These are phyloP conservation scores for Lentithecium fluviatile DNA, from an alignment of 495 filamentous ascomycete genomes.

Conservation along the genomic window DNA sequence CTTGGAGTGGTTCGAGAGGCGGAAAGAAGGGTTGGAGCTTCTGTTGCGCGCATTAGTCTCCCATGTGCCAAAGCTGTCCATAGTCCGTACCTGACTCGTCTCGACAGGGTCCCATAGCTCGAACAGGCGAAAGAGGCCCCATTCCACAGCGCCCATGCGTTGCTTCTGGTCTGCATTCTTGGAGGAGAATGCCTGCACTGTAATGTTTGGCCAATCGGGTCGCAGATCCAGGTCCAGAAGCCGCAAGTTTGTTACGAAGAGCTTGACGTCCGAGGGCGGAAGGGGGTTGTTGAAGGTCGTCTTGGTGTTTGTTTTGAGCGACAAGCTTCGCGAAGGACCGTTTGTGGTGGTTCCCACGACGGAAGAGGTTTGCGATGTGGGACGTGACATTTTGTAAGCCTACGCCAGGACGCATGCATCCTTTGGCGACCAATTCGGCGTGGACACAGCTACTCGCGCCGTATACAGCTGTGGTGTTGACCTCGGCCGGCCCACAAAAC, in stretches of 20 bases:
- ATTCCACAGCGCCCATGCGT: constrained; percentile 77
- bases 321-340: constrained; percentile 28
- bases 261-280: constrained; percentile 55
- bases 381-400: constrained; percentile 22
- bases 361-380: constrained; percentile 24
- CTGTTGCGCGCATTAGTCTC: constrained; percentile 42
- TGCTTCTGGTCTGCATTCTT: constrained; percentile 68
- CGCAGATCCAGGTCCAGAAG: constrained; percentile 73
- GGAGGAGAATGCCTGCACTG: constrained; percentile 60
- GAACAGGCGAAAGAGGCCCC: constrained; percentile 80
- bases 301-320: constrained; percentile 30
- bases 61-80: neutral
- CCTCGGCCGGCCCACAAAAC: constrained; percentile 3
- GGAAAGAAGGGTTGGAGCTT: constrained; percentile 90
- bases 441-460: neutral
- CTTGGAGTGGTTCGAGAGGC: constrained; percentile 80
- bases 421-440: neutral
- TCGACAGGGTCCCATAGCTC: constrained; percentile 74
- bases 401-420: constrained; percentile 5
- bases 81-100: constrained; percentile 60
- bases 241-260: constrained; percentile 77
- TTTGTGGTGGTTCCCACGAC: constrained; percentile 8
- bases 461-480: constrained; percentile 16
- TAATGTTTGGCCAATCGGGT: constrained; percentile 75
- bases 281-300: neutral